Base-by-base conservation (phyloP, 2,329 filamentous ascomycete genomes). In the Grosmannia penicillata region DNA sequence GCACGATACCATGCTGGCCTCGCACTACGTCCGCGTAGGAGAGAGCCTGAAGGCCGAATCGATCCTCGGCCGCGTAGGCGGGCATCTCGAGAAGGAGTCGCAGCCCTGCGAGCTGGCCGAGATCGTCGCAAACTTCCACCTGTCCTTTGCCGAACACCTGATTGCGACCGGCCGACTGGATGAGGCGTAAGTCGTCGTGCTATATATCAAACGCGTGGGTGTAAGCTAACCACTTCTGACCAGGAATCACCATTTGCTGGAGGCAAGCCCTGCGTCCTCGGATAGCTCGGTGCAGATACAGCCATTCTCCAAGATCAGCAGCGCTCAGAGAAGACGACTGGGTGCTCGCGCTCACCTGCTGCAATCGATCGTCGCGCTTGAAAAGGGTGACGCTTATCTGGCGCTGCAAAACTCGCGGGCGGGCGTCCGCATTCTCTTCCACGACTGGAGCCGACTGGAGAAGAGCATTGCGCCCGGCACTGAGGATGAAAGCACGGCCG, bases 131-230 rank as follows among this genome's bases (percentile, higher is more conserved):
- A 56, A 57, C 14, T 80, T 80, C 53, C 71, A 86, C 46, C 59
- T 94, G 7, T 73, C 76, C 0, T 75, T 78, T 43, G 77, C 82
- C 1, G 83, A 93, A 53, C 85, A 86, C 53, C 65, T 78, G 22
- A 61, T 87, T 15, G 70, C 72, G 2, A 69, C 78, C 11, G 80
- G 79, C 9, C 74, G 76, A 36, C 59, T 72, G 14, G 67, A 76
- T 9, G 75, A 80, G 56, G 79, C 72, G 53, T 64, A 52, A 50
- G 57, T 58, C 30, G n/a, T 24, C 11, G 7, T 8, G 26, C 24
- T 13, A 35, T 11, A 21, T 6, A 6, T 8, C 19, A n/a, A 3
- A 10, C 14, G 9, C 8, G 26, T 3, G 13, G 15, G n/a, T 8
- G 28, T 18, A 15, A 3, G 10, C 23, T 35, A 32, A 26, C 36